Evolutionary conservation across 2,329 filamentous ascomycete species (phyloP).

Genomic region (Monosporascus sp.): DNA sequence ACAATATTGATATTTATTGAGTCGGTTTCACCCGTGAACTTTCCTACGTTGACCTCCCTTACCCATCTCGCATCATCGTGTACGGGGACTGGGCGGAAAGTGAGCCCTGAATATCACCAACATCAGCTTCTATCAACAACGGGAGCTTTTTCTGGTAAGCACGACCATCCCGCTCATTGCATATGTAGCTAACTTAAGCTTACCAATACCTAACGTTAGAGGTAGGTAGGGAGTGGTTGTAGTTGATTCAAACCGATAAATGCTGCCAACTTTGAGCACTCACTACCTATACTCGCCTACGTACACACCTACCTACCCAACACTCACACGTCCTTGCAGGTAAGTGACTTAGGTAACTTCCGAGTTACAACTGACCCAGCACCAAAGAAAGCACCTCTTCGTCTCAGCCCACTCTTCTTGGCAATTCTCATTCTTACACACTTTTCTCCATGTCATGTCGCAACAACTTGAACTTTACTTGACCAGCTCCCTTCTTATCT

Average conservation of each 20-base stretch:
- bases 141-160: neutral
- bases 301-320: neutral
- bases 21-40: too few species aligned
- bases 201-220: too few species aligned
- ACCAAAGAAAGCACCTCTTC: neutral
- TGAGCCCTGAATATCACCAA: neutral
- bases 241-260: too few species aligned
- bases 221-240: too few species aligned
- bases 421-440: neutral
- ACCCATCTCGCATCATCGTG: neutral
- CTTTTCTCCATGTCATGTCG: neutral
- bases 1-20: too few species aligned
- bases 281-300: too few species aligned
- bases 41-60: neutral
- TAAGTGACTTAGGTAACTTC: neutral
- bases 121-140: neutral
- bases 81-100: neutral
- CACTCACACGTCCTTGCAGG: neutral
- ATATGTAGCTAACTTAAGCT: neutral
- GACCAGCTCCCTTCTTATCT: neutral
- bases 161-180: neutral
- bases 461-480: neutral
- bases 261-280: too few species aligned
- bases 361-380: neutral
- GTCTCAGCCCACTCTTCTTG: neutral